Evolutionary conservation across 306 rosid genomes (phyloP), one percentile per base, ranked within the genome.

Genomic region (Adenanthera pavonina): DNA sequence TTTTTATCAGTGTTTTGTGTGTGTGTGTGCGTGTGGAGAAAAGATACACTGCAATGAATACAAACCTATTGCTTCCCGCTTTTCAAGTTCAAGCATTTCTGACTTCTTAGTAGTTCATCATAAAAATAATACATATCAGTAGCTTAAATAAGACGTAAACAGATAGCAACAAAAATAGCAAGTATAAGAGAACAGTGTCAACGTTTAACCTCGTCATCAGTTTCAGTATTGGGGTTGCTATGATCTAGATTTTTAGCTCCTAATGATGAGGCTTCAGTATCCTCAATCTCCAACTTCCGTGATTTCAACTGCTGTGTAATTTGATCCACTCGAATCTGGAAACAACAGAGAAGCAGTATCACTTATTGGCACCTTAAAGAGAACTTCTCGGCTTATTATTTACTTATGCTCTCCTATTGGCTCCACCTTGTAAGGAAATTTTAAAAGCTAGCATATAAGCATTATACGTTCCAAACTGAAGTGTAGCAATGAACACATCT

Each of bases 261-360:
- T 77, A 77, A 64, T 67, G 83, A 69, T 38, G 75, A 75, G 76
- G 81, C 87, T 40, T 76, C 83, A 69, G 86, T 17, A 60, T 76
- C 82, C 76, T 77, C 86, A 68, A 17, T 69, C 80, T 86, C 91
- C 60, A 72, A 78, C 19, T 80, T 85, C 82, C 91, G 89, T 68
- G 88, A 89, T 74, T 85, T 88, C 49, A 93, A 88, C 83, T 84
- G 89, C 76, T 83, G 81, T 35, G 90, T 84, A 78, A 95, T 93
- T 91, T 95, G 98, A 69, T 95, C 96, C 74, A 95, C 90, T 68
- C 96, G 90, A 88, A 92, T 87, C 99, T 95, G 90, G 84, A 88
- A 68, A 74, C 85, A 89, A 81, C 87, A 89, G 62, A 82, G 87
- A 88, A 90, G 85, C 80, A 79, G 78, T 85, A 81, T 90, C 92